Conservation (phyloP, 768 basidiomycete genomes). For the Candolleomyces aberdarensis region DNA sequence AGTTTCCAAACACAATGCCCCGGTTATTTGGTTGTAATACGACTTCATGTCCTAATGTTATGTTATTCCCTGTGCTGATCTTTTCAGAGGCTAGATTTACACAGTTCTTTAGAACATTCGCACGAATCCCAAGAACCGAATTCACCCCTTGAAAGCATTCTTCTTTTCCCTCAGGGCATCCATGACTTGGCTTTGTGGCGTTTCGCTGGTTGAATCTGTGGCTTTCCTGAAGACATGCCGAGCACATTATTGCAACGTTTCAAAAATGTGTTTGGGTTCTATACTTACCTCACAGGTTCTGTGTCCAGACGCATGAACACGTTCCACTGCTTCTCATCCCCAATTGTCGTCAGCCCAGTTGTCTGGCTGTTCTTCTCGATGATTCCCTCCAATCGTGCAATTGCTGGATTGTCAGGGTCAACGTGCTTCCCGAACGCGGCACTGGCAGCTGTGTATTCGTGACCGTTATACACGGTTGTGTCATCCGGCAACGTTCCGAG, state of each 20-base stretch:
- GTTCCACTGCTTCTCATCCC: conserved; percentile 93
- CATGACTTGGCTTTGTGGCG: conserved; percentile 63
- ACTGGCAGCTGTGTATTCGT: conserved; percentile 84
- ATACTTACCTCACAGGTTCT: conserved; percentile 58
- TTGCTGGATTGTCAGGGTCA: conserved; percentile 55
- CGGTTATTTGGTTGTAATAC: not conserved
- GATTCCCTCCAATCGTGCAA: conserved; percentile 57
- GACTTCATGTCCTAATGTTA: not conserved
- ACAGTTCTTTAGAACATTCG: not conserved
- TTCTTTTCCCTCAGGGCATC: conserved; percentile 75
- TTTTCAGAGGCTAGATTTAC: not conserved
- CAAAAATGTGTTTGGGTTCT: not conserved
- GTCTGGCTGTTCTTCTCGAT: conserved; percentile 59
- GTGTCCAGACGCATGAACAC: conserved; percentile 84
- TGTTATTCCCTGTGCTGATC: not conserved
- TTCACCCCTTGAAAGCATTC: conserved; percentile 74
- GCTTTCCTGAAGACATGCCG: conserved; percentile 42
- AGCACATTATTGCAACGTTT: not conserved
- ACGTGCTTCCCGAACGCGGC: conserved; percentile 67
- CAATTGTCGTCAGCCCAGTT: conserved; percentile 84
- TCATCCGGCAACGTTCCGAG: conserved; percentile 73
- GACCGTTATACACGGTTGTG: conserved; percentile 84
- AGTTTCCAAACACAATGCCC: not conserved
- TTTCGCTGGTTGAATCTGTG: conserved; percentile 35
- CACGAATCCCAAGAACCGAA: not conserved